Conservation (phyloP, 345 rosid species). For the Dovyalis caffra region DNA sequence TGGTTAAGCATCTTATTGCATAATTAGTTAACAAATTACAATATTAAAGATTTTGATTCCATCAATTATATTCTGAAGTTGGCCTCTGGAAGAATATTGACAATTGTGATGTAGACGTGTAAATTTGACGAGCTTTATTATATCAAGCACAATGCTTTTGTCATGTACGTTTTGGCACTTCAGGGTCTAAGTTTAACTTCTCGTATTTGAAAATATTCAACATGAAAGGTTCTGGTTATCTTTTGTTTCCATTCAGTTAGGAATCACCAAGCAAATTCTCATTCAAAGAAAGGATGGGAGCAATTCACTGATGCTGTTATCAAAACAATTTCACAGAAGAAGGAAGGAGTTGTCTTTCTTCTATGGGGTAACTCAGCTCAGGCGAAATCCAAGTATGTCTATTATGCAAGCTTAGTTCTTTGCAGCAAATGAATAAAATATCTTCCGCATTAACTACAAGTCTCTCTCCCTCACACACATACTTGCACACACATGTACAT, state of each 20-base stretch:
- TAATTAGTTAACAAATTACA: too few relatives aligned
- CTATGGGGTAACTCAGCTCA: conserved; percentile 97
- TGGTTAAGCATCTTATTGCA: too few relatives aligned
- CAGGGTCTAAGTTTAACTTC: neutral
- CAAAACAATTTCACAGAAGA: conserved; percentile 66
- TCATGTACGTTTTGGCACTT: too few relatives aligned
- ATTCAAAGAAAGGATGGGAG: conserved; percentile 99
- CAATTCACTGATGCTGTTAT: conserved; percentile 91
- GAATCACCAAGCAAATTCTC: conserved; percentile 87
- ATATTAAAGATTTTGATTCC: too few relatives aligned
- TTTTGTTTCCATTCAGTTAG: conserved; percentile 51
- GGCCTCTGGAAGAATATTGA: too few relatives aligned
- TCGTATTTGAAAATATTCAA: neutral
- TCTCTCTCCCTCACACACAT: too few relatives aligned
- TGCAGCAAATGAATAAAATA: neutral
- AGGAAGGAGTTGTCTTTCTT: conserved; percentile 90
- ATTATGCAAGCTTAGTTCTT: conserved; percentile 3
- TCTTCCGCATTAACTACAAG: too few relatives aligned
- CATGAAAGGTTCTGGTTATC: neutral
- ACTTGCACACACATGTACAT: too few relatives aligned
- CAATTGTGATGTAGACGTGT: too few relatives aligned
- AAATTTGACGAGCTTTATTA: too few relatives aligned
- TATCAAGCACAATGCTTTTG: too few relatives aligned
- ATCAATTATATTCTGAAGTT: too few relatives aligned
- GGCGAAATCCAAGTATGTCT: conserved; percentile 68